These are phyloP conservation scores for Phytopythium litorale DNA, from an alignment of 352 stramenopile species.

Conservation along the genomic window DNA sequence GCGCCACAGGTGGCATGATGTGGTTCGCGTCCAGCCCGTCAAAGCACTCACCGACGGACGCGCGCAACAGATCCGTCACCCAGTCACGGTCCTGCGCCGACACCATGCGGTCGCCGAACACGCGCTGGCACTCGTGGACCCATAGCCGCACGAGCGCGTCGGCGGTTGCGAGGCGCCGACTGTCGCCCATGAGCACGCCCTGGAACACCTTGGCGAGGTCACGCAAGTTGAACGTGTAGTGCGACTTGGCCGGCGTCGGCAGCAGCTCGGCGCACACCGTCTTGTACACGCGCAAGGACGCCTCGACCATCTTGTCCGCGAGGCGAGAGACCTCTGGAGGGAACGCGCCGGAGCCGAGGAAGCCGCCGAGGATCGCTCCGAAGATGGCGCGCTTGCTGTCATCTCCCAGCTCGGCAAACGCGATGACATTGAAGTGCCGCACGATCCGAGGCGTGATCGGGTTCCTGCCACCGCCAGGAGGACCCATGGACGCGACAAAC, in stretches of 20 bases:
- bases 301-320: slow-evolving; percentile 54
- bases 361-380: slow-evolving; percentile 73
- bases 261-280: slow-evolving; percentile 77
- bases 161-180: slow-evolving; percentile 62
- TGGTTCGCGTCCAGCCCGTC: slow-evolving; percentile 10
- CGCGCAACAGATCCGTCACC: slow-evolving; percentile 70
- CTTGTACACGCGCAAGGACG: slow-evolving; percentile 83
- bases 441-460: slow-evolving; percentile 77
- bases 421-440: slow-evolving; percentile 85
- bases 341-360: slow-evolving; percentile 49
- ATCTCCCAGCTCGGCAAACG: slow-evolving; percentile 83
- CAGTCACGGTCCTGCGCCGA: slow-evolving; percentile 67
- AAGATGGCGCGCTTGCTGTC: slow-evolving; percentile 82
- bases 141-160: slow-evolving; percentile 74
- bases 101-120: slow-evolving; percentile 88
- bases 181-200: slow-evolving; percentile 78
- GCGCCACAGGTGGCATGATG: neutral
- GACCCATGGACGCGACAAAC: slow-evolving; percentile 82
- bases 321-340: slow-evolving; percentile 57
- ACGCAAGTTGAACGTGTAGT: slow-evolving; percentile 89
- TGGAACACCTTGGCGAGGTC: slow-evolving; percentile 88
- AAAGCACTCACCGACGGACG: slow-evolving; percentile 72
- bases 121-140: slow-evolving; percentile 84
- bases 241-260: slow-evolving; percentile 78
- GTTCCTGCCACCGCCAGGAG: slow-evolving; percentile 72